Evolutionary conservation across 2,329 filamentous ascomycete species (phyloP), one percentile per base, ranked within the genome.

Genomic region (Xylariales sp.): DNA sequence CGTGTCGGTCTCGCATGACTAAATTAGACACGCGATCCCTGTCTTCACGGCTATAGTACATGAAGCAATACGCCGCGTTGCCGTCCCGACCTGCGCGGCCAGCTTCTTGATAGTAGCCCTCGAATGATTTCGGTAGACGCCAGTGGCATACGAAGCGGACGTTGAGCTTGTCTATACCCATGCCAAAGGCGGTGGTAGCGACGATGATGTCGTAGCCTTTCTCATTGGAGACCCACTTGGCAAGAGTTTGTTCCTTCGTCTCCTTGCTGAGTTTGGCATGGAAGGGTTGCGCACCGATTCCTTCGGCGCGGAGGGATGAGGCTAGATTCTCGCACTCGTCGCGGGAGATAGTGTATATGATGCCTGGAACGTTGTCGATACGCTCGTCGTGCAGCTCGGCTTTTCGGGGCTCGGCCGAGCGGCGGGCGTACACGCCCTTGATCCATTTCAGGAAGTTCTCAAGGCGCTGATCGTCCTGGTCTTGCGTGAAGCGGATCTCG

Each of bases 81-180:
- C 88, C 88, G 53, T 97, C 91, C 29, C 91, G 79, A 1, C 91
- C 91, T 5, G 90, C 91, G 28, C 91, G 84, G 0, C 91, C 91
- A 2, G 88, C 90, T 71, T 97, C 91, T 64, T 97, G 91, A 55
- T 96, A 95, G 59, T 93, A 96, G 1, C 90, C 88, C 61, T 97
- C 91, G 59, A 97, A 95, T 3, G 86, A 93, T 58, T 95, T 94
- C 8, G 91, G 88, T 8, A 95, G 75, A 45, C 88, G 86, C 89
- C 91, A 97, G 63, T 97, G 91, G 2, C 93, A 82, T 1, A 97
- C 90, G 54, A 96, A 96, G 3, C 91, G 85, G 9, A 97, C 91
- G 52, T 95, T 85, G 39, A 93, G 82, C 62, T 96, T 96, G 63
- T 97, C 90, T 49, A 97, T 96, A 19, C 91, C 91, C 91, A 97